Evolutionary conservation across 257 asterid species (phyloP).

Genomic region (Eustoma russellianum): DNA sequence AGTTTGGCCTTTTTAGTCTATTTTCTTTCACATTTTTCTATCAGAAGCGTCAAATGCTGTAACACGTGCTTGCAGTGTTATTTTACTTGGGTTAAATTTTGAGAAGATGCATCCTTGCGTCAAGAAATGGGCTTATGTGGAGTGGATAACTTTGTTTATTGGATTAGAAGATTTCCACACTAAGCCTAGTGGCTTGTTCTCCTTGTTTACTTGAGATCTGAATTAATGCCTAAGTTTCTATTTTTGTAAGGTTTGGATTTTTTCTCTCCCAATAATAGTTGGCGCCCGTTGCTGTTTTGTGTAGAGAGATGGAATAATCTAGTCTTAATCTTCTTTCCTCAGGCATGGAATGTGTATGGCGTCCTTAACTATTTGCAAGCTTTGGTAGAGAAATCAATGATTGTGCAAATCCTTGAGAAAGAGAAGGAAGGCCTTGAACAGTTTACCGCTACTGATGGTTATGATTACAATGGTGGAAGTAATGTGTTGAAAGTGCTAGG

Average conservation of each 20-base stretch:
- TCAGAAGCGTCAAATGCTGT: too few species aligned
- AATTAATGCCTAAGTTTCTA: too few species aligned
- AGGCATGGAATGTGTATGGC: slow-evolving; percentile 98
- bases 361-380: slow-evolving; percentile 93
- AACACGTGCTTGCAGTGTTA: background rate
- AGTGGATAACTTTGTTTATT: background rate
- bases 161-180: too few species aligned
- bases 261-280: background rate
- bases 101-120: too few species aligned
- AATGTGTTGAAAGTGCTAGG: slow-evolving; percentile 96
- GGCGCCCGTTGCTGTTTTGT: background rate
- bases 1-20: too few species aligned
- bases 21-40: background rate
- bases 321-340: slow-evolving; percentile 9
- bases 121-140: background rate
- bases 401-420: slow-evolving; percentile 72
- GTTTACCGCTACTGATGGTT: slow-evolving; percentile 90
- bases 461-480: slow-evolving; percentile 92
- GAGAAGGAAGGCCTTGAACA: slow-evolving; percentile 93
- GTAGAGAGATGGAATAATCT: background rate
- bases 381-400: slow-evolving; percentile 82
- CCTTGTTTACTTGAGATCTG: too few species aligned
- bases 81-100: background rate
- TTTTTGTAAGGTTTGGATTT: background rate
- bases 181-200: too few species aligned